A percentile compares a stretch with the other conserved stretches of the same genome.
Conservation (phyloP, 306 rosid species). For the Senna tora region DNA sequence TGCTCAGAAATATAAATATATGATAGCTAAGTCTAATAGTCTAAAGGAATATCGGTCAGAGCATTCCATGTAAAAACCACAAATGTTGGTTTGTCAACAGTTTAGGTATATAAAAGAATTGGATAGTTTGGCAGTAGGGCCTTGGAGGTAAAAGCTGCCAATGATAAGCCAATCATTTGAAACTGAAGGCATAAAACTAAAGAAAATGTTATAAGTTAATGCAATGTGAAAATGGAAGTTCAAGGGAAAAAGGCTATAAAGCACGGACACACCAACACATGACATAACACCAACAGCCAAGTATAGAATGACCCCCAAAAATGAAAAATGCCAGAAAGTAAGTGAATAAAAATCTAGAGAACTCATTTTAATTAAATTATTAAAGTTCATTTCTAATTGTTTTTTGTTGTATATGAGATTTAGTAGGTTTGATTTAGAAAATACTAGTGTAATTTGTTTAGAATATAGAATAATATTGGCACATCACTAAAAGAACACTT, state of each 20-base stretch:
- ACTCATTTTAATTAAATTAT: too few species aligned
- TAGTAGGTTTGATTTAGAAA: too few species aligned
- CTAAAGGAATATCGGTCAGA: not conserved
- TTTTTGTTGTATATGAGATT: too few species aligned
- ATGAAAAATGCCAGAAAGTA: too few species aligned
- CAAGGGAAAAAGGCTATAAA: not conserved
- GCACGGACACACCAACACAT: too few species aligned
- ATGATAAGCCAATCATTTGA: slow-evolving; percentile 7
- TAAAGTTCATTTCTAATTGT: too few species aligned
- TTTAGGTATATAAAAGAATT: slow-evolving; percentile 10
- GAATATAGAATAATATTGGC: too few species aligned
- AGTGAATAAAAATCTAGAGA: too few species aligned
- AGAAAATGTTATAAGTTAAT: slow-evolving; percentile 11
- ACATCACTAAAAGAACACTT: too few species aligned
- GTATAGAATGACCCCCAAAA: too few species aligned
- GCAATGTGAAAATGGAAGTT: not conserved
- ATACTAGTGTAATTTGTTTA: too few species aligned
- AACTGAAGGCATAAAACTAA: slow-evolving; percentile 10
- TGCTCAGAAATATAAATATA: not conserved
- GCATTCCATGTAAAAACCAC: not conserved
- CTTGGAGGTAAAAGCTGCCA: not conserved
- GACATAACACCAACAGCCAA: too few species aligned
- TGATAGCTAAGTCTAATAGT: not conserved
- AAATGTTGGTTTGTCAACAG: not conserved
- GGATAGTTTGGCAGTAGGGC: slow-evolving; percentile 3